phyloP scores from a whole-genome alignment of 805 yeast species.

The Teunomyces atbi region DNA sequence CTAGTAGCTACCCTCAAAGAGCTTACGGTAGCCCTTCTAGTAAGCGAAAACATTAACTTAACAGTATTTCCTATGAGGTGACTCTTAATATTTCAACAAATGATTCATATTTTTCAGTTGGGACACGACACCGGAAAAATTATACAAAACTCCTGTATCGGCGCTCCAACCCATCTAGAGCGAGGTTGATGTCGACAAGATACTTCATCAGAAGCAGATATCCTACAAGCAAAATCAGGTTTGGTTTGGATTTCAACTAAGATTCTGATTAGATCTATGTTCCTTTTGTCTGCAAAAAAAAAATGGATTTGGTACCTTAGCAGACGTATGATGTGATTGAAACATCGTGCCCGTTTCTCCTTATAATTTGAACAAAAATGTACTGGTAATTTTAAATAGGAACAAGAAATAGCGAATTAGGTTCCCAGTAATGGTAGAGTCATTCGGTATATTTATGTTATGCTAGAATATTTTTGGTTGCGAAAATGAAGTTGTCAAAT shows the following conservation, averaged over 20 bases:
- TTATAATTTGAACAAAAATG: too few species aligned
- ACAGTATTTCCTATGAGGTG: not conserved
- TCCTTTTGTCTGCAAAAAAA: too few species aligned
- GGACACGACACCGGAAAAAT: not conserved
- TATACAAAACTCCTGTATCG: slow-evolving; percentile 1
- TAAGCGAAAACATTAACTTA: not conserved
- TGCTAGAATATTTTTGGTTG: slow-evolving; percentile 3
- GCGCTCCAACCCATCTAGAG: not conserved
- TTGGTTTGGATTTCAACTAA: too few species aligned
- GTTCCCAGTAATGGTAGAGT: not conserved
- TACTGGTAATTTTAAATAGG: not conserved
- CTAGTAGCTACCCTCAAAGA: not conserved
- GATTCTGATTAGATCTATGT: too few species aligned
- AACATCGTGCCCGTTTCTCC: too few species aligned
- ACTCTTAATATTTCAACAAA: not conserved
- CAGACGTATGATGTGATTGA: too few species aligned
- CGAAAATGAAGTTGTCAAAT: not conserved
- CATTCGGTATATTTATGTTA: not conserved
- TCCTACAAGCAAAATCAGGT: too few species aligned
- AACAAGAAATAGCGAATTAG: not conserved
- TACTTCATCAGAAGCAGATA: too few species aligned
- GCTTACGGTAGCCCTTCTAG: not conserved
- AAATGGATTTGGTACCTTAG: too few species aligned
- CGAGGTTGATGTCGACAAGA: too few species aligned
- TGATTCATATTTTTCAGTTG: not conserved